Evolutionary conservation across 306 rosid genomes (phyloP).

Genomic region (Citrullus colocynthis): DNA sequence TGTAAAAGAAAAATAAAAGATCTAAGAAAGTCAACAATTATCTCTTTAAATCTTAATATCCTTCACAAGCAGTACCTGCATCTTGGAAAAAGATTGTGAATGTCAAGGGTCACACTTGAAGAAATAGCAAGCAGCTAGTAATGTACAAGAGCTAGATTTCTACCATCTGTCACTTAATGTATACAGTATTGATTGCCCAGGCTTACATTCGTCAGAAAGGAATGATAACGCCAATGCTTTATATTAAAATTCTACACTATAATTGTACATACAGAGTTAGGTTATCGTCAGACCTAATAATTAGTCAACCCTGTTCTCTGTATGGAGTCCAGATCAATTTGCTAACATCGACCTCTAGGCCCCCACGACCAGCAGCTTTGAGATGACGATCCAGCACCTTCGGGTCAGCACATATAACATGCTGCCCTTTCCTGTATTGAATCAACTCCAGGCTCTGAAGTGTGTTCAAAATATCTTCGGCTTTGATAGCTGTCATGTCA

Average conservation of each 20-base stretch:
- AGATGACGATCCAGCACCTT: conserved; percentile 96
- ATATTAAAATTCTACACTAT: background rate
- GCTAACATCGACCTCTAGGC: conserved; percentile 87
- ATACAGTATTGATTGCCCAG: background rate
- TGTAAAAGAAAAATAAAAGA: background rate
- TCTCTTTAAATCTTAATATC: background rate
- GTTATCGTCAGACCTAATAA: background rate
- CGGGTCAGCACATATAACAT: conserved; percentile 96
- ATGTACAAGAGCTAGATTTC: conserved; percentile 1
- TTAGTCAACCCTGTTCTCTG: conserved; percentile 55
- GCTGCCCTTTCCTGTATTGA: conserved; percentile 96
- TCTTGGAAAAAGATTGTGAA: background rate
- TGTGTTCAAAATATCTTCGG: conserved; percentile 84
- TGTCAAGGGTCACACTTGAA: background rate
- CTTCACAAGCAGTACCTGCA: background rate
- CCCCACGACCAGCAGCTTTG: conserved; percentile 94
- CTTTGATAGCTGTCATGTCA: conserved; percentile 98
- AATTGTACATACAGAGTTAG: conserved; percentile 3
- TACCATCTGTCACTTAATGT: background rate
- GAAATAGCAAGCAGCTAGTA: background rate
- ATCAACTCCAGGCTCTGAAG: conserved; percentile 83
- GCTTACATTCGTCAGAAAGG: background rate
- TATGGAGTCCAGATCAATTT: conserved; percentile 98
- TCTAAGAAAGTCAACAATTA: background rate
- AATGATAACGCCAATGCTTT: background rate